phyloP scores from a whole-genome alignment of 352 stramenopile species.

The Pythium rishiriense region DNA sequence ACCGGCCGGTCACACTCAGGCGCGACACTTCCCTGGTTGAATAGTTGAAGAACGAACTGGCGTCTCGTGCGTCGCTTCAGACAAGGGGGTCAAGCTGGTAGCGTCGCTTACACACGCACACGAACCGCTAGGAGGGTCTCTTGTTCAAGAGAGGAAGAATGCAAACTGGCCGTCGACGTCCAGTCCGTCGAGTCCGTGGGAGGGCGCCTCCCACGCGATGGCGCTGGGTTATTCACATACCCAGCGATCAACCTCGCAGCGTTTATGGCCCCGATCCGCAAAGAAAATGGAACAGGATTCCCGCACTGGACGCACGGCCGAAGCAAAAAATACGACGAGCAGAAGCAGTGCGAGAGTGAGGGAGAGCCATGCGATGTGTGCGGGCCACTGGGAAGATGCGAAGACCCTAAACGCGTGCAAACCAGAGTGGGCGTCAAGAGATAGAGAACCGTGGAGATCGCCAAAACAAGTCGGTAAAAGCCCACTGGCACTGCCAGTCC shows the following conservation, averaged over 20 bases:
- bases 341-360: neutral
- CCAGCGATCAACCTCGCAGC: neutral
- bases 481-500: too few species aligned
- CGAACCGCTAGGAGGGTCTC: too few species aligned
- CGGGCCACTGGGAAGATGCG: neutral
- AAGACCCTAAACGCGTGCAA: neutral
- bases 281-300: neutral
- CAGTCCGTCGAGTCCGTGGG: neutral
- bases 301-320: conserved; percentile 1
- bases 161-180: neutral
- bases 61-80: neutral
- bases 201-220: neutral
- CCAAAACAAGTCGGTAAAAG: too few species aligned
- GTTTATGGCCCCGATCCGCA: neutral
- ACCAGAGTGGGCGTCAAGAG: neutral
- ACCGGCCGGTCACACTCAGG: neutral
- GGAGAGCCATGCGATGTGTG: neutral
- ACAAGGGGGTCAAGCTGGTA: too few species aligned
- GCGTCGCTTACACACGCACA: too few species aligned
- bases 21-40: neutral
- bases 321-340: neutral
- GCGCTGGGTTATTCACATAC: neutral
- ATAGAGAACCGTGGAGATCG: too few species aligned
- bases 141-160: conserved; percentile 10
- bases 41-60: neutral